Conservation (phyloP, 1,139 yeast genomes). For the Lodderomyces elongisporus region DNA sequence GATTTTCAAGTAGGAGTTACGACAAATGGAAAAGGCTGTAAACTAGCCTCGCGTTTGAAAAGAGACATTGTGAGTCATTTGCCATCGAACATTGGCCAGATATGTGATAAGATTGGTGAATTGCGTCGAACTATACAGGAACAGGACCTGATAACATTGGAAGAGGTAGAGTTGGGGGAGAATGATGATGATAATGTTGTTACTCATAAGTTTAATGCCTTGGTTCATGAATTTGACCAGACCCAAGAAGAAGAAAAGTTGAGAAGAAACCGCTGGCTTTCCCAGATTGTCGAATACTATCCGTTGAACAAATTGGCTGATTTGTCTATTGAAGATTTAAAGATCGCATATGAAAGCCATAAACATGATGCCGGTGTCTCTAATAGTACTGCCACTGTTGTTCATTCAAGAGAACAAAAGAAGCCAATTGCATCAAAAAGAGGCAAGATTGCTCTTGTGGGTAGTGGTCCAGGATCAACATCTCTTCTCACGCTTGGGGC, state of each 20-base stretch:
- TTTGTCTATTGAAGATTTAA: slow-evolving; percentile 54
- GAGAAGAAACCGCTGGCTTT: slow-evolving; percentile 75
- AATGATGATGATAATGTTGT: slow-evolving; percentile 70
- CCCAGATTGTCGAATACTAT: slow-evolving; percentile 87
- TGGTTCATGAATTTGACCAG: slow-evolving; percentile 59
- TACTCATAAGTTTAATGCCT: slow-evolving; percentile 50
- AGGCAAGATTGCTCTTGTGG: slow-evolving; percentile 75
- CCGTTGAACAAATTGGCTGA: slow-evolving; percentile 64
- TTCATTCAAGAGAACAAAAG: slow-evolving; percentile 2
- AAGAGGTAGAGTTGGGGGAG: slow-evolving; percentile 41
- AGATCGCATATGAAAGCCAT: slow-evolving; percentile 29
- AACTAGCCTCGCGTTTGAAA: slow-evolving; percentile 73
- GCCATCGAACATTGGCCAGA: slow-evolving; percentile 65
- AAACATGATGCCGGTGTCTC: too few species aligned
- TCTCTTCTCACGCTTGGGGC: slow-evolving; percentile 85
- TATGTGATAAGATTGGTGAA: slow-evolving; percentile 65
- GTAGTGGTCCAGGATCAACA: slow-evolving; percentile 92
- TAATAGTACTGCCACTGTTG: too few species aligned
- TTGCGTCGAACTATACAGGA: slow-evolving; percentile 54
- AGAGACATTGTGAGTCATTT: slow-evolving; percentile 64
- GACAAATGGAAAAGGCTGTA: slow-evolving; percentile 88
- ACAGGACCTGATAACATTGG: slow-evolving; percentile 38
- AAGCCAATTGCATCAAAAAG: slow-evolving; percentile 3
- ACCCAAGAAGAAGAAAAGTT: slow-evolving; percentile 47
- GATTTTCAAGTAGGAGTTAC: slow-evolving; percentile 79